Base-by-base conservation (phyloP, 345 rosid species). In the Corchorus capsularis region DNA sequence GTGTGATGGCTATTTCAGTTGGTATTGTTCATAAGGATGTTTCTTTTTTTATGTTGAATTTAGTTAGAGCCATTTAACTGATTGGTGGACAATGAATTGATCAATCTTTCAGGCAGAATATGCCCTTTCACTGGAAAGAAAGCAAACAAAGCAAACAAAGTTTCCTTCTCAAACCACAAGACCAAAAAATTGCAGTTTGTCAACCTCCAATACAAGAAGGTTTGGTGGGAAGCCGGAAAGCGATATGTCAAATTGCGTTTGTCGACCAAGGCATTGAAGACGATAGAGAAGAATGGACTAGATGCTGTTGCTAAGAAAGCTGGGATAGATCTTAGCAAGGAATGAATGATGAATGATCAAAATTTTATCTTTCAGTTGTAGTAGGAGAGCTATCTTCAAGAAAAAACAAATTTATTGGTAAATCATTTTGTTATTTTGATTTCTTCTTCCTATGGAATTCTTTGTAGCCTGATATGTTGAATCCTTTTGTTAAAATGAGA, bases 231-330 rank as follows among this genome's bases (percentile, higher is more conserved):
- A 83, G 94, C 90, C 2, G 99, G 98, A 4, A 93, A 92, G 77
- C 97, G 97, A 11, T 96, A 79, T 39, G 86, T 93, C 52, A 93
- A 96, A 61, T 84, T 93, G 59, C 88, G 96, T n/a, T 72, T 96
- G 61, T 92, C 99, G 0, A 96, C 98, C 19, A 90, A 91, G 79
- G 99, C 97, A 0, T 74, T 96, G 72, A 93, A 93, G 91, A 96
- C 98, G 32, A 92, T 92, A 55, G 97, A 96, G 87, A 96, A 96
- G 80, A 92, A 96, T 14, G 97, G 99, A 52, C 86, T 93, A 50
- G 98, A 93, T 73, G 98, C 98, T 55, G 98, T 96, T 75, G 97
- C 99, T 79, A 93, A 93, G 87, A 96, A 96, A 85, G 97, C 98
- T 0, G 97, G 97, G 67, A 88, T 96, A 6, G 96, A 96, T 86